Evolutionary conservation across 495 filamentous ascomycete genomes (phyloP), one percentile per base, ranked within the genome.

Genomic region (Pseudotulostoma volvatum): DNA sequence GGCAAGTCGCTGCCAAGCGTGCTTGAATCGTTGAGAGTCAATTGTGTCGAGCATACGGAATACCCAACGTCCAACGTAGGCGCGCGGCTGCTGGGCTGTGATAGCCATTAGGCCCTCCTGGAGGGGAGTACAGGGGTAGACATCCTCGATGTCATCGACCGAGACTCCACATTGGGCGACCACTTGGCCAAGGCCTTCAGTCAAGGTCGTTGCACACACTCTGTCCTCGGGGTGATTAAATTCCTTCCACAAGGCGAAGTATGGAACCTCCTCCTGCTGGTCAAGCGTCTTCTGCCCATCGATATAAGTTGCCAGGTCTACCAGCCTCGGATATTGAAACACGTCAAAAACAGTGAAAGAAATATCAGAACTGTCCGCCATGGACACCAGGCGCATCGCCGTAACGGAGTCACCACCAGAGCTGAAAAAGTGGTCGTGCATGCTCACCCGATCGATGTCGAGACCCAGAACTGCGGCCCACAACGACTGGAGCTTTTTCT

Each of bases 111-210:
- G 49, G 0, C 67, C 74, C 45, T 71, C 72, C 48, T 79, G 75
- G 4, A 78, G 41, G 2, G 74, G 65, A 0, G 71, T 76, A 48
- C 71, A 73, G 7, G 73, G 71, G 40, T 72, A 77, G 0, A 75
- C 51, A 44, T 78, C 75, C 31, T 71, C 63, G n/a, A 80, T 58
- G 3, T 46, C 25, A 3, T 50, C 44, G 3, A 31, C 35, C 0
- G 44, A 35, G 9, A 61, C 33, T 11, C 33, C 11, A 17, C 55
- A 63, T 34, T 51, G 45, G 1, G 23, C 36, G 30, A 36, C 23
- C 23, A 11, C 23, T 11, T 5, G 5, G 11, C 11, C 5, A 11
- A 28, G 5, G 11, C 5, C 5, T 5, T 28, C 23, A 5, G 5
- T 11, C 23, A 28, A 5, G 11, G 5, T 5, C 23, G 5, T 5